Conservation (phyloP, 1,284 basidiomycete genomes). For the Agroathelia rolfsii region DNA sequence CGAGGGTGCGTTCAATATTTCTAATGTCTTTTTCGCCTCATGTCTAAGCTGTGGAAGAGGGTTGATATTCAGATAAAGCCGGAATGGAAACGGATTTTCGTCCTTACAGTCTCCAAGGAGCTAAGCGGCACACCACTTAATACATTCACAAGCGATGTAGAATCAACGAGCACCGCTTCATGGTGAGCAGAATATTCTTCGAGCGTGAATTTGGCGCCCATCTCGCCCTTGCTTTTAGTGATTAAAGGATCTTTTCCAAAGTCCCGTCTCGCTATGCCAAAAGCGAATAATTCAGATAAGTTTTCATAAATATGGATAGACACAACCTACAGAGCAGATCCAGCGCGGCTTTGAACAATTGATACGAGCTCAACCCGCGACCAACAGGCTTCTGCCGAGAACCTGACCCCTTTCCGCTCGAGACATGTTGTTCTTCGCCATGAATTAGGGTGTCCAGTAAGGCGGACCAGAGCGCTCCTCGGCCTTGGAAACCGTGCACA, state of each 20-base stretch:
- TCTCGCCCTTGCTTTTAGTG: slow-evolving; percentile 43
- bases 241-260: slow-evolving; percentile 57
- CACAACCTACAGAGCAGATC: slow-evolving; percentile 60
- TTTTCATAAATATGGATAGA: neutral
- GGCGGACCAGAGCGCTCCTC: slow-evolving; percentile 61
- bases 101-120: slow-evolving; percentile 63
- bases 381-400: slow-evolving; percentile 53
- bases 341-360: slow-evolving; percentile 73
- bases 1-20: slow-evolving; percentile 39
- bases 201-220: slow-evolving; percentile 38
- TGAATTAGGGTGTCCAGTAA: slow-evolving; percentile 63
- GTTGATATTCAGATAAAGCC: no score
- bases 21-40: slow-evolving; percentile 69
- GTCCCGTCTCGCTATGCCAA: slow-evolving; percentile 54
- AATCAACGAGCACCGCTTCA: slow-evolving; percentile 68
- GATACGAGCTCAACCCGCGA: slow-evolving; percentile 76
- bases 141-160: slow-evolving; percentile 72
- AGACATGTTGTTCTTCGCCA: slow-evolving; percentile 48
- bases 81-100: slow-evolving; percentile 15
- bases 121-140: slow-evolving; percentile 67
- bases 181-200: slow-evolving; percentile 43
- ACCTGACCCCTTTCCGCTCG: slow-evolving; percentile 23
- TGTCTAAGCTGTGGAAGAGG: slow-evolving; percentile 57
- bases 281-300: slow-evolving; percentile 3
- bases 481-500: slow-evolving; percentile 58